Evolutionary conservation across 1,284 basidiomycete species (phyloP), one percentile per base, ranked within the genome.

Genomic region (Athelia sp.): DNA sequence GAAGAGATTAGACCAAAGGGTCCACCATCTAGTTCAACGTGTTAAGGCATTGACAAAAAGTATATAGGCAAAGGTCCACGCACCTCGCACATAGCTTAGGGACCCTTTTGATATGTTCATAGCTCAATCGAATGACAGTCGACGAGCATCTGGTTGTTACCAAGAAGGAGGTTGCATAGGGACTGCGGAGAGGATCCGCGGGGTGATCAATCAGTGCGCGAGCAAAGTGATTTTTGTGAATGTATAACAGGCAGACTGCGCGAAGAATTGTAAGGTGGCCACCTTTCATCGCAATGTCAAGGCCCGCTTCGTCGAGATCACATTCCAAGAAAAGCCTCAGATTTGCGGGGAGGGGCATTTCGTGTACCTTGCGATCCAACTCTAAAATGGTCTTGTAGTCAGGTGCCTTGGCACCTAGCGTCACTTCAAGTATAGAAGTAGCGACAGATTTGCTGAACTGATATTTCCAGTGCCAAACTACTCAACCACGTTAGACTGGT

Each of bases 61-160:
- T 13, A 13, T 6, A 13, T 29, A 13, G 6, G 26, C 26, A 29
- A n/a, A 13, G 6, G 13, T 29, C 4, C 13, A 29, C 26, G 6
- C n/a, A n/a, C 13, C 26, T 4, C 13, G 13, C 13, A 29, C 4
- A 6, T 6, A 4, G 4, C 26, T 29, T 4, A n/a, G n/a, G n/a
- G n/a, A n/a, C 13, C 26, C 13, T 13, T 13, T 29, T 29, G 13
- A 29, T 29, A 29, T 29, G 13, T 29, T 29, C 6, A 70, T 75
- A 53, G 78, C 75, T 51, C 76, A 72, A 70, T 61, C 79, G 80
- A 52, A 82, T 78, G 15, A 74, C 69, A 17, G 73, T 71, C n/a
- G 80, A 81, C 21, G 80, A 79, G 55, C 77, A 79, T 52, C 79
- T 70, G 57, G 81, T 84, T 35, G 80, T 75, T 11, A 81, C 80